Conservation (phyloP, 176 grass and related monocot genomes). For the Triticum turgidum region DNA sequence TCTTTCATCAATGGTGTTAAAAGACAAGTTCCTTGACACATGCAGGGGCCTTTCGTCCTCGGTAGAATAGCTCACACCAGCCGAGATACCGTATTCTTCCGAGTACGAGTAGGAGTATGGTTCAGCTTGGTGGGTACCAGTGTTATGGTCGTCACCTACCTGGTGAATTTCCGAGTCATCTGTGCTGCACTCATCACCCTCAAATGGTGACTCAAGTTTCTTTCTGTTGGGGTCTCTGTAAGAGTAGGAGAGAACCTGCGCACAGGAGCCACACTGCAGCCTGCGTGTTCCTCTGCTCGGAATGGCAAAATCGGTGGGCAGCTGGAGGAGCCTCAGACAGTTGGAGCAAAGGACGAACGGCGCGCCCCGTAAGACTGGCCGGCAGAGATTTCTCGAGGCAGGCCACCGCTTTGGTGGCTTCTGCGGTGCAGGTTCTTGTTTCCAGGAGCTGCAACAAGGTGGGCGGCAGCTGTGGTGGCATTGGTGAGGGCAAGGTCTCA, state of each 20-base stretch:
- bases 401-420: constrained; percentile 26
- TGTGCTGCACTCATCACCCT: constrained; percentile 30
- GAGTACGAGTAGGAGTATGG: constrained; percentile 67
- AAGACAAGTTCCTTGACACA: constrained; percentile 75
- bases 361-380: constrained; percentile 64
- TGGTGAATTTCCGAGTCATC: constrained; percentile 34
- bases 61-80: constrained; percentile 46
- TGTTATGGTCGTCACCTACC: background rate
- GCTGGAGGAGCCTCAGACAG: constrained; percentile 62
- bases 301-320: constrained; percentile 59
- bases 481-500: constrained; percentile 23
- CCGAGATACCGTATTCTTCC: constrained; percentile 53
- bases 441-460: constrained; percentile 32
- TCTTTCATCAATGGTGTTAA: constrained; percentile 34
- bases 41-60: constrained; percentile 53
- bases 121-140: constrained; percentile 8
- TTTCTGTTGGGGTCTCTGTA: constrained; percentile 48
- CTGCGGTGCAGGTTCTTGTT: constrained; percentile 15
- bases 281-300: constrained; percentile 51
- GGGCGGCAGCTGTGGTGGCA: constrained; percentile 48
- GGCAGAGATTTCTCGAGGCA: constrained; percentile 52
- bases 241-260: constrained; percentile 60
- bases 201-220: constrained; percentile 36
- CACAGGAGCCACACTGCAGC: constrained; percentile 74
- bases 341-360: constrained; percentile 86